A percentile compares a stretch with the other conserved stretches of the same genome.
These are phyloP conservation scores for Coemansia sp. DNA, from an alignment of 371 early-diverging fungal genomes.

Conservation along the genomic window DNA sequence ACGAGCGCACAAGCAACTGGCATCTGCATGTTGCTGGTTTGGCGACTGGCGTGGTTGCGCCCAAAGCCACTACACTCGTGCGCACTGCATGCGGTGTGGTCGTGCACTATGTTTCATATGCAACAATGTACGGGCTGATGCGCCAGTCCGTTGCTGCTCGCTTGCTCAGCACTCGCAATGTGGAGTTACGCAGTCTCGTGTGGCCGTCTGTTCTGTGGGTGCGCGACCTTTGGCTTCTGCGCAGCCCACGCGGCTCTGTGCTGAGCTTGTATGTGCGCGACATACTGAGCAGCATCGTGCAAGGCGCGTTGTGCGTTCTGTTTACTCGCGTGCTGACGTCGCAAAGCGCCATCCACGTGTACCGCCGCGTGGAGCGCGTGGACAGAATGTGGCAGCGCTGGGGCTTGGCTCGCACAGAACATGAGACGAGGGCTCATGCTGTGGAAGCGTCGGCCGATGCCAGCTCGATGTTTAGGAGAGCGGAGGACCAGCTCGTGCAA, in stretches of 20 bases:
- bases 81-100: conserved; percentile 3
- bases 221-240: conserved; percentile 13
- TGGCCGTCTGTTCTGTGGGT: conserved; percentile 14
- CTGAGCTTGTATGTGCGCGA: conserved; percentile 30
- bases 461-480: neutral
- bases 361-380: neutral
- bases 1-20: conserved; percentile 19
- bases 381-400: neutral
- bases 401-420: neutral
- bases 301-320: neutral
- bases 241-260: conserved; percentile 26
- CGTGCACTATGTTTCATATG: conserved; percentile 27
- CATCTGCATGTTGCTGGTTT: conserved; percentile 9
- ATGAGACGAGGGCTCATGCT: neutral
- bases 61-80: neutral
- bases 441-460: neutral
- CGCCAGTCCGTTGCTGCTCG: conserved; percentile 30
- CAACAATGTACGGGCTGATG: conserved; percentile 25
- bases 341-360: neutral
- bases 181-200: neutral
- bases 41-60: neutral
- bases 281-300: conserved; percentile 1
- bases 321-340: neutral
- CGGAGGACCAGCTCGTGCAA: conserved; percentile 1
- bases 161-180: conserved; percentile 3